phyloP scores from a whole-genome alignment of 2,329 filamentous ascomycete genomes.

The Botrytis galanthina region DNA sequence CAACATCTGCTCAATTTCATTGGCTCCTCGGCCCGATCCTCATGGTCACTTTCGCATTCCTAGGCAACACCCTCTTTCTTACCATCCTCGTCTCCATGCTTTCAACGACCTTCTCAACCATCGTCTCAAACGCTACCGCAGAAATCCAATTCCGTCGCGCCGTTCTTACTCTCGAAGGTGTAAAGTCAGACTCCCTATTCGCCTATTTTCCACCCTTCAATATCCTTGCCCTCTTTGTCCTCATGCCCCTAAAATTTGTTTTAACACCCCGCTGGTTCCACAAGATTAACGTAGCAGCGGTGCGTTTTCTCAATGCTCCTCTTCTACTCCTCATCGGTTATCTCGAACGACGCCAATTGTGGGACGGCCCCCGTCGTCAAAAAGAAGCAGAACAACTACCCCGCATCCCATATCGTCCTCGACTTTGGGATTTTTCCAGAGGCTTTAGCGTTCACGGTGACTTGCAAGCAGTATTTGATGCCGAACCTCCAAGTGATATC shows the following conservation, averaged over 20 bases:
- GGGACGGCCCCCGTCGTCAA: conserved; percentile 42
- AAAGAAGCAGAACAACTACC: conserved; percentile 31
- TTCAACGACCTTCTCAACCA: conserved; percentile 77
- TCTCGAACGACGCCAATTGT: conserved; percentile 68
- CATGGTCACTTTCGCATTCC: conserved; percentile 81
- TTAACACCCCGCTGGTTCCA: conserved; percentile 83
- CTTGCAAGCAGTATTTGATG: conserved; percentile 38
- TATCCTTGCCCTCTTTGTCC: conserved; percentile 68
- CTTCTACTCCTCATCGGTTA: conserved; percentile 69
- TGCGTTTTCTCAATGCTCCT: conserved; percentile 73
- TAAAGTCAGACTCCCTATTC: conserved; percentile 75
- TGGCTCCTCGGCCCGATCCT: conserved; percentile 73
- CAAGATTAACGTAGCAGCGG: conserved; percentile 78
- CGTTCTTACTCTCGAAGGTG: conserved; percentile 79
- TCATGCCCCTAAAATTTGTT: conserved; percentile 76
- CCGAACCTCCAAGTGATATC: conserved; percentile 32
- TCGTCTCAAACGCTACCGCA: conserved; percentile 72
- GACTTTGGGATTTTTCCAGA: conserved; percentile 34
- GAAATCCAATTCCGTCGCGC: conserved; percentile 81
- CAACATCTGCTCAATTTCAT: conserved; percentile 67
- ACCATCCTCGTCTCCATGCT: conserved; percentile 86
- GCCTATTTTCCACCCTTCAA: conserved; percentile 72
- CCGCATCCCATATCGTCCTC: conserved; percentile 23
- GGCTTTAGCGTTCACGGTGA: conserved; percentile 37
- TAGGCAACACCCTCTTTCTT: conserved; percentile 85